Evolutionary conservation across 2,329 filamentous ascomycete genomes (phyloP).

Genomic region (Neodidymelliopsis sp.): DNA sequence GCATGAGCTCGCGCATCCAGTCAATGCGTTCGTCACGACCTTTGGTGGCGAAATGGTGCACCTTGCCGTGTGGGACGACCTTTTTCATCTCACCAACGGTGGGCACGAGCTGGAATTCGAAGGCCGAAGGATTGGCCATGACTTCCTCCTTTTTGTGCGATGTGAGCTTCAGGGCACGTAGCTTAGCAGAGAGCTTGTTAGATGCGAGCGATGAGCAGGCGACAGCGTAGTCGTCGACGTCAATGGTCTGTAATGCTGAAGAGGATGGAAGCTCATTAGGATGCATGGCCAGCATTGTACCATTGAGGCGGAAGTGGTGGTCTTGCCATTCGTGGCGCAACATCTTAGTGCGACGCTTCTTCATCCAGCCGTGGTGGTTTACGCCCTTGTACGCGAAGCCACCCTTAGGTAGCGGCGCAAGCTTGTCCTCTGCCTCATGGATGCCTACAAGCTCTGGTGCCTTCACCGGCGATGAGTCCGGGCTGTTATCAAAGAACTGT

Average conservation of each 20-base stretch:
- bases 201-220: conserved; percentile 80
- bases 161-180: conserved; percentile 75
- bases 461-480: conserved; percentile 44
- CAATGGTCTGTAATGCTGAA: conserved; percentile 78
- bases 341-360: conserved; percentile 89
- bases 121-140: conserved; percentile 66
- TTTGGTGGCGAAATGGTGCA: conserved; percentile 92
- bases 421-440: conserved; percentile 28
- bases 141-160: conserved; percentile 61
- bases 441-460: conserved; percentile 36
- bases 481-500: conserved; percentile 43
- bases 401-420: conserved; percentile 46
- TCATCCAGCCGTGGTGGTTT: conserved; percentile 86
- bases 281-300: conserved; percentile 71
- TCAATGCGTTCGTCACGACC: conserved; percentile 89
- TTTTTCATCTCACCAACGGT: conserved; percentile 52
- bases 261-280: conserved; percentile 59
- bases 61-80: conserved; percentile 66
- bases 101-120: conserved; percentile 86
- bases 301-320: conserved; percentile 84
- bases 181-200: conserved; percentile 84
- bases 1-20: conserved; percentile 95
- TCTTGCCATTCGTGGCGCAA: conserved; percentile 94
- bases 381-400: conserved; percentile 57
- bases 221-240: conserved; percentile 88